Conservation (phyloP, 306 rosid species). For the Cicer yamashitae region DNA sequence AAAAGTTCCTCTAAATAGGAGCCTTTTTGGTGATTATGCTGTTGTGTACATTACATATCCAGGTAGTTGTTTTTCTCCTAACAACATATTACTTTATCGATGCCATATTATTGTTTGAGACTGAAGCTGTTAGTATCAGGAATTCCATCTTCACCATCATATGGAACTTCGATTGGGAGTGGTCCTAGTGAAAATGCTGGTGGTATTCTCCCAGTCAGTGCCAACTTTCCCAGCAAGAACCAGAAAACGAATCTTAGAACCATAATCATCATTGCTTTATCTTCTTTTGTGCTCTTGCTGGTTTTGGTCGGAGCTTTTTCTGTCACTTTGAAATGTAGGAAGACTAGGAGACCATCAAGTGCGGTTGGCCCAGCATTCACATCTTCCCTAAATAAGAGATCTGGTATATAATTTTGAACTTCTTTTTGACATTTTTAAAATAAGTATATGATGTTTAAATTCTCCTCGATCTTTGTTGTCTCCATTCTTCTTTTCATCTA, state of each 20-base stretch:
- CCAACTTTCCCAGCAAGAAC: slow-evolving; percentile 69
- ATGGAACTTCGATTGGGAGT: slow-evolving; percentile 56
- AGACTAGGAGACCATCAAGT: slow-evolving; percentile 75
- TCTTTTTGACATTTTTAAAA: slow-evolving; percentile 35
- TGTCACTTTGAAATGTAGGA: slow-evolving; percentile 75
- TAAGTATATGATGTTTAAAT: slow-evolving; percentile 10
- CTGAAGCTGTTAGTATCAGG: slow-evolving; percentile 67
- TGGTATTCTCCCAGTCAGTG: slow-evolving; percentile 77
- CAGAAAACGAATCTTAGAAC: slow-evolving; percentile 82
- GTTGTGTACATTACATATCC: slow-evolving; percentile 78
- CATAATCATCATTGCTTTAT: slow-evolving; percentile 73
- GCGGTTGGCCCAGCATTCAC: slow-evolving; percentile 82
- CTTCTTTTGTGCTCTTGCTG: slow-evolving; percentile 87
- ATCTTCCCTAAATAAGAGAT: slow-evolving; percentile 86
- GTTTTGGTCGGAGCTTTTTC: slow-evolving; percentile 76
- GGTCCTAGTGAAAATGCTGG: slow-evolving; percentile 67
- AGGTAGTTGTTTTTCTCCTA: slow-evolving; percentile 63
- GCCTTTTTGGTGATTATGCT: slow-evolving; percentile 82
- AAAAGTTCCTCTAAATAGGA: slow-evolving; percentile 83
- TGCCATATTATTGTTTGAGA: slow-evolving; percentile 45
- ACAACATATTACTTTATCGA: slow-evolving; percentile 34
- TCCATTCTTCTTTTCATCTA: slow-evolving; percentile 11
- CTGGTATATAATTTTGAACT: slow-evolving; percentile 62
- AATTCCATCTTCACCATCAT: slow-evolving; percentile 80
- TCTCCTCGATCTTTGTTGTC: slow-evolving; percentile 3